A percentile compares a stretch with the other conserved stretches of the same genome.
phyloP scores from a whole-genome alignment of 306 rosid genomes.

The Abrus pulchellus region DNA sequence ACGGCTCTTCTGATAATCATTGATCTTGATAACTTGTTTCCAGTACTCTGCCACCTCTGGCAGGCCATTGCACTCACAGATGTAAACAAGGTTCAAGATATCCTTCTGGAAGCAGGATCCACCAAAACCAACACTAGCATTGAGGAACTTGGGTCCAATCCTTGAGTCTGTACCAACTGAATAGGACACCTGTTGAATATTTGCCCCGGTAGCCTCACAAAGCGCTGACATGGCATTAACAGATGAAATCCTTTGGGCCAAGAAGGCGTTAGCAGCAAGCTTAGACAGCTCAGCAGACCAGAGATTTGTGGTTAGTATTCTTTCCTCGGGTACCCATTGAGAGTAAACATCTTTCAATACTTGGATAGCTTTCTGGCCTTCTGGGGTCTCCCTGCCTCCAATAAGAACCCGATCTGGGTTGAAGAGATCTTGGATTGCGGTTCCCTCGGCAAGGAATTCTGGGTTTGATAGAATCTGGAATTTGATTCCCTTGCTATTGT shows the following conservation, averaged over 20 bases:
- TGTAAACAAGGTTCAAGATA: conserved; percentile 91
- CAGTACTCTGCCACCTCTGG: conserved; percentile 99
- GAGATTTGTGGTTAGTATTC: conserved; percentile 92
- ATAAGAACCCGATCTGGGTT: conserved; percentile 93
- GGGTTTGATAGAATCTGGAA: conserved; percentile 97
- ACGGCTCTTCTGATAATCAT: conserved; percentile 94
- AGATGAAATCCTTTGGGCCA: conserved; percentile 99
- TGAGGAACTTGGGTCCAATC: conserved; percentile 96
- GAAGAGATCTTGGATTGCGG: conserved; percentile 91
- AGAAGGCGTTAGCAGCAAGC: conserved; percentile 98
- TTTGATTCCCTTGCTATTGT: conserved; percentile 93
- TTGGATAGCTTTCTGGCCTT: conserved; percentile 83
- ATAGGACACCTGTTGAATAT: conserved; percentile 79
- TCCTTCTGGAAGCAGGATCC: conserved; percentile 99
- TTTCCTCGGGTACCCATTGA: conserved; percentile 92
- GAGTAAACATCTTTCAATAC: conserved; percentile 83
- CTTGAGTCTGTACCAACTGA: conserved; percentile 96
- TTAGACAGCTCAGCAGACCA: conserved; percentile 99
- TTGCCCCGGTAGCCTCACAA: conserved; percentile 97
- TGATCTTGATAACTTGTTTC: conserved; percentile 99
- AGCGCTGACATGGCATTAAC: conserved; percentile 99
- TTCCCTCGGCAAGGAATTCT: conserved; percentile 98
- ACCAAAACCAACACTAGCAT: conserved; percentile 98
- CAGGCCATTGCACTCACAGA: conserved; percentile 99
- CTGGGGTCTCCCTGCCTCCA: conserved; percentile 97